Evolutionary conservation across 2,329 filamentous ascomycete genomes (phyloP).

Genomic region (Cladosporium phlei): DNA sequence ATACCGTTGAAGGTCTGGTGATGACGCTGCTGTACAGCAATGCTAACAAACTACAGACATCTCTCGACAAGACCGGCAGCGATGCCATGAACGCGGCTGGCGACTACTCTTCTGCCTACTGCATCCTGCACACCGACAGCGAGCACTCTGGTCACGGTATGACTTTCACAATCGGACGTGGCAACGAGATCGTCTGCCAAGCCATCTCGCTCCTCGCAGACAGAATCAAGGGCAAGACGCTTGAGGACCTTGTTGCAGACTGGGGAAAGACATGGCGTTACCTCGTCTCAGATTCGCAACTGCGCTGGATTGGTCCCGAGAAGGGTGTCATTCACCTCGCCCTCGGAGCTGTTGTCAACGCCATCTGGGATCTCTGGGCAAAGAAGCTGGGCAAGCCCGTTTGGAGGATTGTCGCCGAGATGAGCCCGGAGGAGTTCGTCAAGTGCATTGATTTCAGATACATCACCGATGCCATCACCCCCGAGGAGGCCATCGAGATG

Average conservation of each 20-base stretch:
- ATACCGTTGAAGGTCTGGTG: constrained; percentile 2
- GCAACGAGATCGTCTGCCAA: constrained; percentile 86
- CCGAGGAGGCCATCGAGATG: constrained; percentile 71
- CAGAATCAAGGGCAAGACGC: constrained; percentile 68
- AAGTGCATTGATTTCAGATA: constrained; percentile 89
- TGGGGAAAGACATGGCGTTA: constrained; percentile 89
- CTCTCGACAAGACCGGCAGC: constrained; percentile 89
- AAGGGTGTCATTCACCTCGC: constrained; percentile 93
- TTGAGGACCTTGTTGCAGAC: constrained; percentile 70
- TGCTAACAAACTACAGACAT: constrained; percentile 50
- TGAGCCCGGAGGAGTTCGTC: constrained; percentile 83
- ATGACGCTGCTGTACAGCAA: background rate
- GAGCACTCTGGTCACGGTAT: constrained; percentile 70
- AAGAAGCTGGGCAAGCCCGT: constrained; percentile 82
- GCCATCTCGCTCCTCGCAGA: constrained; percentile 75
- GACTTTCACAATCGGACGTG: constrained; percentile 82
- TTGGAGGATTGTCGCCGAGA: constrained; percentile 84
- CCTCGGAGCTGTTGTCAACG: constrained; percentile 82
- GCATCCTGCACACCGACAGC: constrained; percentile 78
- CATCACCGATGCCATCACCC: constrained; percentile 88
- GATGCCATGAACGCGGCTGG: constrained; percentile 95
- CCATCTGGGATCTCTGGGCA: constrained; percentile 93
- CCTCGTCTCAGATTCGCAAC: constrained; percentile 83
- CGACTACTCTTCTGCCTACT: constrained; percentile 93
- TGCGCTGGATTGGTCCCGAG: constrained; percentile 90